Evolutionary conservation across 75 land plant genomes (phyloP).

Genomic region (Selaginella moellendorffii): DNA sequence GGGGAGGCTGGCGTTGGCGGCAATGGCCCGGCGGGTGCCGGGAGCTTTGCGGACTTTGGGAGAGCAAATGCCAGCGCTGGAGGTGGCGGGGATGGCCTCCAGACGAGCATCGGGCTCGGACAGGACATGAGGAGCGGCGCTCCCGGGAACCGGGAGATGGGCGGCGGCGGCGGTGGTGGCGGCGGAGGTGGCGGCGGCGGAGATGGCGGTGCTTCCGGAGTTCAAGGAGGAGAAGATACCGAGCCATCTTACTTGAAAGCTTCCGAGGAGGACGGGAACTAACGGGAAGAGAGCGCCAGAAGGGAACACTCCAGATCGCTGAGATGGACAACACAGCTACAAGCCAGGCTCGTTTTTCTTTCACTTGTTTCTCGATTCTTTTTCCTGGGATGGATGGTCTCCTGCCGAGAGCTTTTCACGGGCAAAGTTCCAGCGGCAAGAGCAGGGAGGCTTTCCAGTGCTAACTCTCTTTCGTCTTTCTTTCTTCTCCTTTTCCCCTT

Average conservation of each 20-base stretch:
- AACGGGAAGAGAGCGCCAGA: no score
- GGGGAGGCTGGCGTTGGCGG: constrained; percentile 1
- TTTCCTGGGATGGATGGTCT: no score
- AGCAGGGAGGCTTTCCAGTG: not conserved
- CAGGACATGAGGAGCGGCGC: constrained; percentile 11
- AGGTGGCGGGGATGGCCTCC: constrained; percentile 20
- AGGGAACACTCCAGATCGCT: no score
- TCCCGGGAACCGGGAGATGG: no score
- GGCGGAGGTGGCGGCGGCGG: constrained; percentile 14
- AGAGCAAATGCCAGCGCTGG: constrained; percentile 10
- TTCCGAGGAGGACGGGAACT: constrained; percentile 42
- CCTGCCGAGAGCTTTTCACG: no score
- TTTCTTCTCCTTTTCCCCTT: no score
- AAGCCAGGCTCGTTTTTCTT: not conserved
- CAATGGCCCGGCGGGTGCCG: constrained; percentile 11
- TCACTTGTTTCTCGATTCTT: not conserved
- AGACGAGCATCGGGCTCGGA: constrained; percentile 11
- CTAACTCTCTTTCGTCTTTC: not conserved
- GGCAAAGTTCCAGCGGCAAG: no score
- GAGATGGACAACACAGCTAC: no score
- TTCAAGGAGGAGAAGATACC: constrained; percentile 27
- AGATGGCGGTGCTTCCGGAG: constrained; percentile 24
- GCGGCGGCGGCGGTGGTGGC: constrained; percentile 12
- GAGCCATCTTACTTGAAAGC: constrained; percentile 43
- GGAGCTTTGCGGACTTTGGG: constrained; percentile 18